Conservation (phyloP, 148 eudicot species). For the Spergularia bocconei region DNA sequence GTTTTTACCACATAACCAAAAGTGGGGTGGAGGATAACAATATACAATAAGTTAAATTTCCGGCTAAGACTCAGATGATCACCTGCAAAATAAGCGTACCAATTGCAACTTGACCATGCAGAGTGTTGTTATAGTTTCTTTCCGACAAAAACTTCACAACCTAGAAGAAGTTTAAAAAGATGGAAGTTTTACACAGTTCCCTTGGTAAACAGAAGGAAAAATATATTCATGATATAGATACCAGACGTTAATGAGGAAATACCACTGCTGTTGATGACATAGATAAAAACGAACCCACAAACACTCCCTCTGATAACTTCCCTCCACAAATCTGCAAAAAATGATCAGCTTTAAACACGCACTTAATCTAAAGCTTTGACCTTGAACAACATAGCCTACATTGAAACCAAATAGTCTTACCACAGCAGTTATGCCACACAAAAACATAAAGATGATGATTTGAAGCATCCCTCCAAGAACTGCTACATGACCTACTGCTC, state of each 20-base stretch:
- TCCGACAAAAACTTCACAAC: conserved; percentile 89
- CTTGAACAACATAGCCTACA: neutral
- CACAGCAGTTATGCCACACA: conserved; percentile 83
- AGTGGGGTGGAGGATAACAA: neutral
- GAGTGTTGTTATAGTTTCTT: conserved; percentile 63
- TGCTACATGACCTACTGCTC: conserved; percentile 96
- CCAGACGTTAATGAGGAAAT: conserved; percentile 20
- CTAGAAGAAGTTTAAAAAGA: conserved; percentile 31
- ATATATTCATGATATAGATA: neutral
- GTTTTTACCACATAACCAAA: neutral
- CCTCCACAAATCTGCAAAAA: conserved; percentile 80
- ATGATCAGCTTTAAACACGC: conserved; percentile 11
- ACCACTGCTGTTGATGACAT: conserved; percentile 99
- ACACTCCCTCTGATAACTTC: conserved; percentile 93
- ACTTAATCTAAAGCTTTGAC: conserved; percentile 5
- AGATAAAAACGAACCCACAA: conserved; percentile 95
- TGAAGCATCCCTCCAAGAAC: conserved; percentile 96
- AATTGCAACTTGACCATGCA: conserved; percentile 99
- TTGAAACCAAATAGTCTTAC: conserved; percentile 36
- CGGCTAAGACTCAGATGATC: neutral
- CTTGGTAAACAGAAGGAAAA: neutral
- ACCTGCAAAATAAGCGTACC: conserved; percentile 99
- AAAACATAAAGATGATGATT: conserved; percentile 70
- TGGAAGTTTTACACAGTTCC: conserved; percentile 1
- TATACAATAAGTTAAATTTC: neutral